Evolutionary conservation across 139 green algal species (phyloP).

Genomic region (Chlorella sp.): DNA sequence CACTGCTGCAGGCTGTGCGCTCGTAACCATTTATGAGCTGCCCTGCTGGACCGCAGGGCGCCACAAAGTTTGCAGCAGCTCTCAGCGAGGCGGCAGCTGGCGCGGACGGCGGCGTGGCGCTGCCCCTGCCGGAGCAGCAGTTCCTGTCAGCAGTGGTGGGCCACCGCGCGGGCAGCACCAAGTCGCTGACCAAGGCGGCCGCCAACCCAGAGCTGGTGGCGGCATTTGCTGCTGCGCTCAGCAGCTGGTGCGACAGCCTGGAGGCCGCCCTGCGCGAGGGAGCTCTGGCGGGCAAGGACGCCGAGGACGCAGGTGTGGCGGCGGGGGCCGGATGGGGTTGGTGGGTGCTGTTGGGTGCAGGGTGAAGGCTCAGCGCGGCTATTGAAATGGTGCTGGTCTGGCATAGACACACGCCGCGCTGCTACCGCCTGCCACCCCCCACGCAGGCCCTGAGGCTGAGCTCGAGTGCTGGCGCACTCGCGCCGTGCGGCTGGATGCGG

Average conservation of each 20-base stretch:
- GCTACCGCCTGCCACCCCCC: conserved; percentile 50
- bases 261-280: background rate
- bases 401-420: background rate
- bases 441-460: conserved; percentile 85
- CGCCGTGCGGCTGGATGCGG: conserved; percentile 84
- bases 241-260: background rate
- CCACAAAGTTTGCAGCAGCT: conserved; percentile 73
- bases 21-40: too few species aligned
- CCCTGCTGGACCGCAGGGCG: conserved; percentile 9
- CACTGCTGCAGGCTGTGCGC: too few species aligned
- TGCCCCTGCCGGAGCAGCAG: conserved; percentile 72
- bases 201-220: conserved; percentile 20
- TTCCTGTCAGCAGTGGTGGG: conserved; percentile 33
- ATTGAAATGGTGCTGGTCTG: background rate
- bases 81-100: conserved; percentile 77
- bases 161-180: background rate
- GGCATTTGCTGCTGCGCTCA: conserved; percentile 52
- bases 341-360: background rate
- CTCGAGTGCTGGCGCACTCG: conserved; percentile 88
- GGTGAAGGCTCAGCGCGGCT: too few species aligned
- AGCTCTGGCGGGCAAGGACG: background rate
- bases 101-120: conserved; percentile 73
- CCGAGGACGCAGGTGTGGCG: conserved; percentile 16
- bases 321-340: background rate
- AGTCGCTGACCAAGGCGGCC: conserved; percentile 23